A percentile compares a stretch with the other conserved stretches of the same genome.
Evolutionary conservation across 1,284 basidiomycete genomes (phyloP).

Genomic region (Rhodotorula sp.): DNA sequence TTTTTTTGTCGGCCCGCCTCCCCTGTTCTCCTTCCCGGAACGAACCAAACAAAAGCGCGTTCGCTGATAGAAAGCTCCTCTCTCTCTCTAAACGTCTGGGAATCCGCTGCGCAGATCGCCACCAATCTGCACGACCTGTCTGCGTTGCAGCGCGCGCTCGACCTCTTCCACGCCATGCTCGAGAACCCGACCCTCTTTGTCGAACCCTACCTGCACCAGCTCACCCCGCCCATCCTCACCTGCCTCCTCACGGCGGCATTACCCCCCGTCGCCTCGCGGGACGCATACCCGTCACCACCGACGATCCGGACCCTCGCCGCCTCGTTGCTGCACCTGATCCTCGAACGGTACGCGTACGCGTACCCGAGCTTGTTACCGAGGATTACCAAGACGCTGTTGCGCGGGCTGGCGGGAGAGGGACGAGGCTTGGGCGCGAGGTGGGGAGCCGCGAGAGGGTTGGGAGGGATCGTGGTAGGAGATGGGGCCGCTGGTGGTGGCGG

Average conservation of each 20-base stretch:
- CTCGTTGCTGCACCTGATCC: conserved; percentile 71
- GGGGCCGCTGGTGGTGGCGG: conserved; percentile 6
- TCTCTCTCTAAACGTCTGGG: no score
- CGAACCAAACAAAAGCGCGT: no score
- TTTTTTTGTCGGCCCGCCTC: background rate
- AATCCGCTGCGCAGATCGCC: conserved; percentile 45
- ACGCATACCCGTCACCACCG: conserved; percentile 43
- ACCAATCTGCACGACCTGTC: conserved; percentile 63
- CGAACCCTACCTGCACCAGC: conserved; percentile 83
- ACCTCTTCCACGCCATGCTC: conserved; percentile 75
- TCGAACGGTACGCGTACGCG: conserved; percentile 58
- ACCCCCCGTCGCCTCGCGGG: conserved; percentile 39
- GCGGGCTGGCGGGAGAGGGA: conserved; percentile 61
- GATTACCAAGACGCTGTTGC: conserved; percentile 85
- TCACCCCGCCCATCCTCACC: conserved; percentile 87
- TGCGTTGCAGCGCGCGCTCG: conserved; percentile 71
- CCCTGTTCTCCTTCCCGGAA: conserved; percentile 8
- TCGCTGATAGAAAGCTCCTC: background rate
- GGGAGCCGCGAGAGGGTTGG: conserved; percentile 78
- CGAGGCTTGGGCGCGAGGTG: conserved; percentile 66
- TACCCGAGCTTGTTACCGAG: conserved; percentile 83
- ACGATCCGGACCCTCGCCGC: conserved; percentile 73
- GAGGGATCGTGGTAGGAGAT: conserved; percentile 57
- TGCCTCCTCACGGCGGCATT: conserved; percentile 82
- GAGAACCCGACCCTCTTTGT: conserved; percentile 87